Conservation (phyloP, 768 basidiomycete genomes). For the Pholiota microspora region DNA sequence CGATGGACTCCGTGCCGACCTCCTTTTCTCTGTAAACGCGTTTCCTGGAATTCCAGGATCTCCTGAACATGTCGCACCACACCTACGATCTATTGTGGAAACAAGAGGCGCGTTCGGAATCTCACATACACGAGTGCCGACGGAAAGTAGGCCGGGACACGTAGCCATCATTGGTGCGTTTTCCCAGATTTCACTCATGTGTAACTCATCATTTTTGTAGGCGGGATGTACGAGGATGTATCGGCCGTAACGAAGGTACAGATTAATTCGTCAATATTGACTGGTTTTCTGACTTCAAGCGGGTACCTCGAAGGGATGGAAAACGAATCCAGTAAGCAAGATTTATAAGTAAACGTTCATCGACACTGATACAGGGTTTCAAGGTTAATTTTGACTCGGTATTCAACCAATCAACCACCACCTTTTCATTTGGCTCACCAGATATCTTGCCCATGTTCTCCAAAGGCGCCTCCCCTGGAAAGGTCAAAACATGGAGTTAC, state of each 20-base stretch:
- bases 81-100: slow-evolving; percentile 66
- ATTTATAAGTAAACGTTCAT: not conserved
- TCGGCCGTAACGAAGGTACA: slow-evolving; percentile 82
- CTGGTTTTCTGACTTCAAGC: slow-evolving; percentile 2
- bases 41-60: slow-evolving; percentile 51
- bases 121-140: slow-evolving; percentile 84
- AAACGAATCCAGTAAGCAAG: slow-evolving; percentile 67
- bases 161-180: slow-evolving; percentile 77
- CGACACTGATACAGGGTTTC: slow-evolving; percentile 22
- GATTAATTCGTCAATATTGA: slow-evolving; percentile 1
- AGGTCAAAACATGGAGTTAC: slow-evolving; percentile 76
- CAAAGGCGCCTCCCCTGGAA: slow-evolving; percentile 66
- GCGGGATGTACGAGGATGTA: slow-evolving; percentile 90
- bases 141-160: slow-evolving; percentile 86
- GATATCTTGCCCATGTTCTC: slow-evolving; percentile 90
- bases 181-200: not conserved
- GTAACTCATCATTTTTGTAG: slow-evolving; percentile 24
- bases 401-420: slow-evolving; percentile 76
- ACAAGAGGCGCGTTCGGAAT: slow-evolving; percentile 76
- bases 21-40: slow-evolving; percentile 63
- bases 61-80: slow-evolving; percentile 67
- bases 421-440: slow-evolving; percentile 84
- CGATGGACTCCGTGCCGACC: slow-evolving; percentile 82
- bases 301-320: slow-evolving; percentile 63
- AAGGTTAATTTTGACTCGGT: slow-evolving; percentile 83